These are phyloP conservation scores for Entomortierella chlamydospora DNA, from an alignment of 192 early-diverging fungal genomes.

Conservation along the genomic window DNA sequence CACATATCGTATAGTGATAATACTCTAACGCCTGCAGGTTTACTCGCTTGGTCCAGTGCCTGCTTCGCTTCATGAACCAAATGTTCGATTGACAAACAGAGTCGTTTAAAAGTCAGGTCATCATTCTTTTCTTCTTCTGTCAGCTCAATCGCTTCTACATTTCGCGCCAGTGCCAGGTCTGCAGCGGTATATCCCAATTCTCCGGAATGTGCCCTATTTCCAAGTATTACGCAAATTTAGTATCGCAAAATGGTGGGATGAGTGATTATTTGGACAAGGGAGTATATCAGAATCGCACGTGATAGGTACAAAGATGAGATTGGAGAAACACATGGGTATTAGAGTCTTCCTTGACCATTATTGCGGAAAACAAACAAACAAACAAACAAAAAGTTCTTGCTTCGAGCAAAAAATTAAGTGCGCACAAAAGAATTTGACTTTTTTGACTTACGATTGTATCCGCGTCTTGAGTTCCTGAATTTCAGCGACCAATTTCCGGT, in stretches of 20 bases:
- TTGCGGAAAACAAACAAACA: constrained; percentile 4
- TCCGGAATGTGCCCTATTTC: constrained; percentile 9
- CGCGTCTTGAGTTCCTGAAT: constrained; percentile 57
- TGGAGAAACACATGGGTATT: too few species aligned
- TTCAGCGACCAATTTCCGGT: constrained; percentile 60
- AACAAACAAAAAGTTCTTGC: not conserved
- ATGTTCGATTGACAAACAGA: constrained; percentile 37
- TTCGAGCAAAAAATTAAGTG: too few species aligned
- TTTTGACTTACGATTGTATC: constrained; percentile 46
- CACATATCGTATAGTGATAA: constrained; percentile 42
- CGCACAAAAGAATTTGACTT: too few species aligned
- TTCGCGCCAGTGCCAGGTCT: constrained; percentile 38
- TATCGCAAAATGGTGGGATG: not conserved
- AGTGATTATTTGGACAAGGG: not conserved
- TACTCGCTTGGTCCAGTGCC: constrained; percentile 33
- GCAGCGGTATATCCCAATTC: constrained; percentile 24
- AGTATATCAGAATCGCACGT: not conserved
- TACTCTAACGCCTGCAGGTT: constrained; percentile 38
- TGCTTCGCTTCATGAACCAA: constrained; percentile 43
- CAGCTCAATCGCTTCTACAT: constrained; percentile 36
- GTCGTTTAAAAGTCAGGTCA: constrained; percentile 37
- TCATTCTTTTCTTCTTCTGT: constrained; percentile 45
- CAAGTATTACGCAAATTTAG: not conserved
- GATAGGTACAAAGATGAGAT: not conserved
- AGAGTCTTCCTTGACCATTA: too few species aligned